phyloP scores from a whole-genome alignment of 768 basidiomycete species.

The Russula lepida region DNA sequence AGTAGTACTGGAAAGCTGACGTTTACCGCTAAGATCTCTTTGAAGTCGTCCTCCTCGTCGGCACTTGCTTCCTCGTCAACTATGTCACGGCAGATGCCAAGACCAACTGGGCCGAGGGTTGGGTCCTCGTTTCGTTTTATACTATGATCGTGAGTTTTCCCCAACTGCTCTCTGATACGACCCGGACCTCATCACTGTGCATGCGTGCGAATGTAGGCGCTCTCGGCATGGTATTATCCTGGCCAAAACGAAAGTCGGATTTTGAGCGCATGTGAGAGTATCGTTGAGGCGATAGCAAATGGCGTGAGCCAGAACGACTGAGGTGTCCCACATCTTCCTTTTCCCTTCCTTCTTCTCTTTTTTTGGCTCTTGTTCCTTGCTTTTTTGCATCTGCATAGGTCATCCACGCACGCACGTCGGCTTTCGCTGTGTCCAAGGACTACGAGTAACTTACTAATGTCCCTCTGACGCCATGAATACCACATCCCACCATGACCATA shows the following conservation, averaged over 20 bases:
- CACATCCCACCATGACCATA: no score
- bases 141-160: conserved; percentile 45
- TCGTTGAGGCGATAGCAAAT: conserved; percentile 30
- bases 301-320: neutral
- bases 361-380: no score
- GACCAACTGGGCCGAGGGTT: conserved; percentile 73
- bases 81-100: conserved; percentile 72
- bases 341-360: no score
- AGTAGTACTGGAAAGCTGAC: neutral
- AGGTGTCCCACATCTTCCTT: neutral
- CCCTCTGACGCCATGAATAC: no score
- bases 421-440: no score
- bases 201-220: conserved; percentile 33
- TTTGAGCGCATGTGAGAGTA: conserved; percentile 36
- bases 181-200: neutral
- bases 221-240: conserved; percentile 60
- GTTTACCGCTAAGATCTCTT: conserved; percentile 43
- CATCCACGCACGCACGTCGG: no score
- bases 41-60: conserved; percentile 56
- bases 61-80: conserved; percentile 68
- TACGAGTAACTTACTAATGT: no score
- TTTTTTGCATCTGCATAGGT: no score
- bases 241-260: conserved; percentile 44
- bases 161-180: no score
- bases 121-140: conserved; percentile 59